Conservation (phyloP, 306 rosid species). For the Cucumis hystrix region DNA sequence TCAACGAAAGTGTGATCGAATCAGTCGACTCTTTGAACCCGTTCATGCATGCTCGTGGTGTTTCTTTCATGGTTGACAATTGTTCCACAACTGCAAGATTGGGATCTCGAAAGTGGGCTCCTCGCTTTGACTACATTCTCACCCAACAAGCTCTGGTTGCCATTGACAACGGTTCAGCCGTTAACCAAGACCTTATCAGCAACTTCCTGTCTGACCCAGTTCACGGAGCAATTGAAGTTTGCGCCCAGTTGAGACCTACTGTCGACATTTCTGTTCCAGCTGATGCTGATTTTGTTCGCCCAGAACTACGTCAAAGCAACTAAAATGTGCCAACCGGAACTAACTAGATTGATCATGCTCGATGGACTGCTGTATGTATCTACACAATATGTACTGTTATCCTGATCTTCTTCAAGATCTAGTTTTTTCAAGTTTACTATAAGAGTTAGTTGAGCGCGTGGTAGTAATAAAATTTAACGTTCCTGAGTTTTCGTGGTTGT, state of each 20-base stretch:
- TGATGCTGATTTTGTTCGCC: slow-evolving; percentile 94
- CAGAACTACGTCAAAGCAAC: slow-evolving; percentile 69
- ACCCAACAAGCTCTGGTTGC: slow-evolving; percentile 95
- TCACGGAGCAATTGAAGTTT: slow-evolving; percentile 80
- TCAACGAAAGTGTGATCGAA: slow-evolving; percentile 92
- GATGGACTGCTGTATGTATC: background rate
- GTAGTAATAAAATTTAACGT: background rate
- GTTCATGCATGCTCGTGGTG: slow-evolving; percentile 99
- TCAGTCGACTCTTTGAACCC: slow-evolving; percentile 94
- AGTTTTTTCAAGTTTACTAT: background rate
- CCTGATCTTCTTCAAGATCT: slow-evolving; percentile 11
- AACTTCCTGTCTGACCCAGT: slow-evolving; percentile 89
- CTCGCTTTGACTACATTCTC: slow-evolving; percentile 75
- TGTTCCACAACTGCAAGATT: slow-evolving; percentile 95
- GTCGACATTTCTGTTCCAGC: slow-evolving; percentile 77
- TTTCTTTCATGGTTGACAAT: slow-evolving; percentile 95
- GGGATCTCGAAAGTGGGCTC: slow-evolving; percentile 99
- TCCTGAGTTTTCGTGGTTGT: background rate
- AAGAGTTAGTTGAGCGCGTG: background rate
- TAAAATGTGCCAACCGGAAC: slow-evolving; percentile 3
- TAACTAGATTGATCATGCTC: background rate
- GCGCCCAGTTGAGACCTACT: slow-evolving; percentile 88
- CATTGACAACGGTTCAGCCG: slow-evolving; percentile 50
- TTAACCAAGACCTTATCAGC: slow-evolving; percentile 75
- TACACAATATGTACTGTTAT: slow-evolving; percentile 10